Base-by-base conservation (phyloP, 192 early-diverging fungal species). In the Coemansia sp. region DNA sequence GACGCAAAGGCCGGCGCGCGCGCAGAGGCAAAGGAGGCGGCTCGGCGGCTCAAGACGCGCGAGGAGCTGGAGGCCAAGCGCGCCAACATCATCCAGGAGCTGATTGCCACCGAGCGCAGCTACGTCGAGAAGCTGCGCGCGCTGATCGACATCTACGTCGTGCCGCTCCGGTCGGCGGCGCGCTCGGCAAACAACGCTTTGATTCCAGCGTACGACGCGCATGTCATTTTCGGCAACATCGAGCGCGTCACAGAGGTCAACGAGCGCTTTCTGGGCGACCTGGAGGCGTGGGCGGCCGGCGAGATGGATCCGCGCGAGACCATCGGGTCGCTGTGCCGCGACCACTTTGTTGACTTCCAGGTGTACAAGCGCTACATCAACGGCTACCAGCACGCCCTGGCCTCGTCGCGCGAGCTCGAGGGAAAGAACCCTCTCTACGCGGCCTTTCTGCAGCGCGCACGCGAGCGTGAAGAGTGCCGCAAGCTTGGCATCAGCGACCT, bases 401-500 rank as follows among this genome's bases (percentile, higher is more conserved):
- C 72, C 9, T 63, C 78, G 23, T 84, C 83, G 29, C 72, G 76
- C 50, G 79, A 82, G 55, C 82, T 85, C 27, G 76, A 82, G 54
- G 76, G 74, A 29, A 72, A 68, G 62, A 87, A 84, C 42, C 78
- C 76, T 34, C 69, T 69, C 7, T 85, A 85, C 49, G 65, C 74
- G 6, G 71, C 74, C 5, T 83, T 87, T 57, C 58, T 87, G 49
- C 62, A 71, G 27, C 68, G 71, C 51, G 81, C 81, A n/a, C 78
- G 79, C 39, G 85, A 86, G 42, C 81, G 82, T 64, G 78, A 85
- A 23, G 82, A 81, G 50, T 82, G 83, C 72, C 76, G 83, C 57
- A 81, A 85, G 58, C 80, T 91, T 53, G 84, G 81, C 28, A 72
- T 96, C 24, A 80, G 82, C 27, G 89, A 90, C 61, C 77, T 89